Percentiles rank a stretch among this genome's conserved stretches.
Conservation (phyloP, 164 flowering plant species). For the Macadamia integrifolia region DNA sequence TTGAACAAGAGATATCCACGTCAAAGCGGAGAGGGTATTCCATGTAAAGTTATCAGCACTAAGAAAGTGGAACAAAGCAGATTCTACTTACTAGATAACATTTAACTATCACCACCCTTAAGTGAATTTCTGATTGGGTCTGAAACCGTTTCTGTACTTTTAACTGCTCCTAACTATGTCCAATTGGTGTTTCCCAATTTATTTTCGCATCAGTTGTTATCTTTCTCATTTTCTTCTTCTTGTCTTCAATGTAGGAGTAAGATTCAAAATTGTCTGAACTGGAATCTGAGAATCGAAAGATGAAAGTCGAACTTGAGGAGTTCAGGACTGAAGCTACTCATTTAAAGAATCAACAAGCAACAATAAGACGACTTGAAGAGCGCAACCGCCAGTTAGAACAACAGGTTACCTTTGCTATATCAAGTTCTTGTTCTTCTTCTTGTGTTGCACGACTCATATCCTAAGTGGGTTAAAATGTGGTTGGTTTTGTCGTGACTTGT, state of each 20-base stretch:
- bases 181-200: not conserved
- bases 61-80: not conserved
- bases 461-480: too few relatives aligned
- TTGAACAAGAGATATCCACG: too few relatives aligned
- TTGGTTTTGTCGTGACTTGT: too few relatives aligned
- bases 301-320: conserved; percentile 98
- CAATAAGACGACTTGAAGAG: conserved; percentile 96
- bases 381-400: conserved; percentile 92
- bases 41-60: too few relatives aligned
- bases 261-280: conserved; percentile 70
- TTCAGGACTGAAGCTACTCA: conserved; percentile 92
- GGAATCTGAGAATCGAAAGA: conserved; percentile 90
- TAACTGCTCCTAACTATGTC: not conserved
- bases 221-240: not conserved
- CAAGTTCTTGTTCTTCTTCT: not conserved
- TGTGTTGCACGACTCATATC: not conserved
- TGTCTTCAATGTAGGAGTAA: conserved; percentile 60
- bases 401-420: conserved; percentile 51
- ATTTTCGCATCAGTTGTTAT: not conserved
- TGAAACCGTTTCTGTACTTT: not conserved
- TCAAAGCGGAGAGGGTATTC: too few relatives aligned
- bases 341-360: conserved; percentile 96
- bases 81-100: not conserved
- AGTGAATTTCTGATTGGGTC: not conserved
- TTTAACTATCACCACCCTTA: not conserved